Conservation (phyloP, 2,329 filamentous ascomycete genomes). For the Zasmidium citrigriseum region DNA sequence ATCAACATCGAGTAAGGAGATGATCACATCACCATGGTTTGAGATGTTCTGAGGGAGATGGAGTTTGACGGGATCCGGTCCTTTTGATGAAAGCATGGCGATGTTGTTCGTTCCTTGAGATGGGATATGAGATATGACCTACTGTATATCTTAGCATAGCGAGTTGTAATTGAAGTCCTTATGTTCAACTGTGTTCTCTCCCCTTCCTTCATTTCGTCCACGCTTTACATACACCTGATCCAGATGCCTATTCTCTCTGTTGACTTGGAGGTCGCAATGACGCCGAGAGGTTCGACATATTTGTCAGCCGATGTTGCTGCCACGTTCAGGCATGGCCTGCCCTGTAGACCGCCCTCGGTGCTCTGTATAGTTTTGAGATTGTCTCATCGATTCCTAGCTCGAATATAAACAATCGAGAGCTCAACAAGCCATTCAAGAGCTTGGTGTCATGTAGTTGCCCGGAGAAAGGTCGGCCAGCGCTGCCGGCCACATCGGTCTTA, state of each 20-base stretch:
- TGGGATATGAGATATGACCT: neutral
- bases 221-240: neutral
- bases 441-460: no score
- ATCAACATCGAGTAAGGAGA: slow-evolving; percentile 57
- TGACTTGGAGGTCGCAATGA: no score
- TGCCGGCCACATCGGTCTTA: no score
- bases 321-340: no score
- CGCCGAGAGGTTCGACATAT: no score
- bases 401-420: no score
- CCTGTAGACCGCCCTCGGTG: no score
- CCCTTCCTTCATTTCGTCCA: neutral
- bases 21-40: neutral
- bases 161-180: slow-evolving; percentile 1
- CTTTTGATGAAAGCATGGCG: slow-evolving; percentile 6
- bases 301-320: no score
- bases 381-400: no score
- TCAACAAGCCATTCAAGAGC: no score
- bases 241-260: neutral
- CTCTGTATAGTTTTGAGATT: no score
- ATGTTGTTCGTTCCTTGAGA: neutral
- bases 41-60: slow-evolving; percentile 8
- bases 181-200: neutral
- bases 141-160: neutral
- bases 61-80: neutral
- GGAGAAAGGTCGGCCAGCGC: no score